phyloP scores from a whole-genome alignment of 2,329 filamentous ascomycete genomes.

The Cordyceps javanica region DNA sequence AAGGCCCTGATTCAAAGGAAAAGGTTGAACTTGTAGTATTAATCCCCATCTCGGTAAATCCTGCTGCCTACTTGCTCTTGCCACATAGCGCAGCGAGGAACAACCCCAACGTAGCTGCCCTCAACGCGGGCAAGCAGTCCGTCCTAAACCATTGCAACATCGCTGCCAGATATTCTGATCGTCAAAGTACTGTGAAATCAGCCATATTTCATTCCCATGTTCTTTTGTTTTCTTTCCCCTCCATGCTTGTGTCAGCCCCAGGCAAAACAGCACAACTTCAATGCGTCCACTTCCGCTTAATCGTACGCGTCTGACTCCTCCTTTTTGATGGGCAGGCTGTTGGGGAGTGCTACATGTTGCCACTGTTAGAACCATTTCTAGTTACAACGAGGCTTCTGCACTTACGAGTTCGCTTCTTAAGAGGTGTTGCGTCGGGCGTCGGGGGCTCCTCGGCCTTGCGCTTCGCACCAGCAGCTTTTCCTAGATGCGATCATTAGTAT shows the following conservation, averaged over 20 bases:
- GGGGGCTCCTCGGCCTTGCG: neutral
- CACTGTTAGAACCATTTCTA: neutral
- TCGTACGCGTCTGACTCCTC: neutral
- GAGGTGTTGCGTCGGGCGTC: constrained; percentile 1
- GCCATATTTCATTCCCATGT: neutral
- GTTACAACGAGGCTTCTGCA: neutral
- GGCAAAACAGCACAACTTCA: neutral
- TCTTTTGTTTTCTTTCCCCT: neutral
- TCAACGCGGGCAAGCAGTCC: neutral
- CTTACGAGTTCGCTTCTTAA: constrained; percentile 9
- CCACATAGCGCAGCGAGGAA: neutral
- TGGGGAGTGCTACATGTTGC: neutral
- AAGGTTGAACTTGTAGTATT: neutral
- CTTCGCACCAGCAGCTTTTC: neutral
- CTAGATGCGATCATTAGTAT: neutral
- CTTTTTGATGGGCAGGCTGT: neutral
- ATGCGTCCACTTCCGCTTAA: neutral
- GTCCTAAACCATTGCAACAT: neutral
- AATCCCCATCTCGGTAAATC: neutral
- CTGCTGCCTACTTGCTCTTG: neutral
- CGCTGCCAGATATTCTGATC: neutral
- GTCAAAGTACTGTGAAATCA: neutral
- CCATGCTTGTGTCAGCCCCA: neutral
- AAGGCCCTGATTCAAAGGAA: neutral
- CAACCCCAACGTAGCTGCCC: neutral